phyloP scores from a whole-genome alignment of 352 stramenopile species.

The Phytophthora capsici region DNA sequence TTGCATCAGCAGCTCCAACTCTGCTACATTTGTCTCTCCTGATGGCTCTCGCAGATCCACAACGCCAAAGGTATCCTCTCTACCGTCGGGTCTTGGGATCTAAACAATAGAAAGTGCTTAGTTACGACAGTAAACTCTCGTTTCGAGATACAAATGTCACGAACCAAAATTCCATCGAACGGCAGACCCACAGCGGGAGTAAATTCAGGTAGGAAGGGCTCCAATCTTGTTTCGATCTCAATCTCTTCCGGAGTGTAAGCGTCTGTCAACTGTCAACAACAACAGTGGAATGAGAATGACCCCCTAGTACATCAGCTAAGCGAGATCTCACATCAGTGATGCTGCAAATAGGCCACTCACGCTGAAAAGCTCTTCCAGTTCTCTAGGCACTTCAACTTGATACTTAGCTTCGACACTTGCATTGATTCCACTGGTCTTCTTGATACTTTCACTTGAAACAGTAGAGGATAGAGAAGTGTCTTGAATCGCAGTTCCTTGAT shows the following conservation, averaged over 20 bases:
- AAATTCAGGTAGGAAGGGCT: conserved; percentile 94
- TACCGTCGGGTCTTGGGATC: conserved; percentile 89
- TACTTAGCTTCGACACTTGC: conserved; percentile 21
- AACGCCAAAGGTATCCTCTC: conserved; percentile 78
- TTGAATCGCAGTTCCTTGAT: conserved; percentile 13
- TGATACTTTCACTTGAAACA: not conserved
- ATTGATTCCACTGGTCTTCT: conserved; percentile 2
- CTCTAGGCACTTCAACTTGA: conserved; percentile 50
- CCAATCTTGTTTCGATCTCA: conserved; percentile 90
- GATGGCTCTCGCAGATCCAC: conserved; percentile 89
- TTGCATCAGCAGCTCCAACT: conserved; percentile 92
- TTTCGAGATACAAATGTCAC: not conserved
- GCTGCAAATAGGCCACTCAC: conserved; percentile 41
- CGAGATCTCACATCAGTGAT: conserved; percentile 29
- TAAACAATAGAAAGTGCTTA: conserved; percentile 21
- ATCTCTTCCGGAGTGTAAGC: conserved; percentile 89
- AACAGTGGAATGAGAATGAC: conserved; percentile 12
- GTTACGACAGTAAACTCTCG: not conserved
- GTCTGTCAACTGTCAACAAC: conserved; percentile 63
- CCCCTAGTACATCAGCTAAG: conserved; percentile 4
- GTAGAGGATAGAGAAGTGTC: not conserved
- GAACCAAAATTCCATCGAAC: conserved; percentile 77
- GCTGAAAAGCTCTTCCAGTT: conserved; percentile 66
- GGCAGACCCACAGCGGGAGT: conserved; percentile 79
- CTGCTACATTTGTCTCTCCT: conserved; percentile 85